Evolutionary conservation across 352 stramenopile genomes (phyloP).

Genomic region (Blastocystis sp.): DNA sequence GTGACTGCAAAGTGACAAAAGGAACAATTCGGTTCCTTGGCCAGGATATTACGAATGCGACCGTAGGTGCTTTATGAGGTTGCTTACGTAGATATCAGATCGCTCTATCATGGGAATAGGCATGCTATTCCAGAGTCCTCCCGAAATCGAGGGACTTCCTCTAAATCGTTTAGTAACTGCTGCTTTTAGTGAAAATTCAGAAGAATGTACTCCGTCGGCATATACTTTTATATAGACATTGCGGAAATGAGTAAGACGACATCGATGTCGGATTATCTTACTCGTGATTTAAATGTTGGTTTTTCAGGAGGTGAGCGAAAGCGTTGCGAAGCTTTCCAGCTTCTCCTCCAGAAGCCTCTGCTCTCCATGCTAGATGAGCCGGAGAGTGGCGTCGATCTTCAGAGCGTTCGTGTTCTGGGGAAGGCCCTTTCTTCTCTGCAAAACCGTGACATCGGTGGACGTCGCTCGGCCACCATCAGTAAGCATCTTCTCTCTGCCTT

Average conservation of each 20-base stretch:
- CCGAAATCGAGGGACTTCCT: conserved; percentile 49
- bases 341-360: conserved; percentile 50
- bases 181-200: background rate
- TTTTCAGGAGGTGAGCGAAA: conserved; percentile 57
- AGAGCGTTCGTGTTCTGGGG: conserved; percentile 35
- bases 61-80: background rate
- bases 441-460: background rate
- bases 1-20: conserved; percentile 51
- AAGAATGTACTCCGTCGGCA: background rate
- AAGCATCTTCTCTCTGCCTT: background rate
- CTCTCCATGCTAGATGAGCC: conserved; percentile 56
- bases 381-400: conserved; percentile 41
- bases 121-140: conserved; percentile 58
- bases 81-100: conserved; percentile 13
- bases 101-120: conserved; percentile 54
- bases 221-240: conserved; percentile 13
- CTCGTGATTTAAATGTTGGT: conserved; percentile 56
- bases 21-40: conserved; percentile 53
- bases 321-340: conserved; percentile 58
- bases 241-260: conserved; percentile 7
- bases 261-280: conserved; percentile 19
- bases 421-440: conserved; percentile 40
- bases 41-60: conserved; percentile 13
- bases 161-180: conserved; percentile 13
- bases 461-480: conserved; percentile 44